These are phyloP conservation scores for Coemansia sp. DNA, from an alignment of 371 early-diverging fungal species.

Conservation along the genomic window DNA sequence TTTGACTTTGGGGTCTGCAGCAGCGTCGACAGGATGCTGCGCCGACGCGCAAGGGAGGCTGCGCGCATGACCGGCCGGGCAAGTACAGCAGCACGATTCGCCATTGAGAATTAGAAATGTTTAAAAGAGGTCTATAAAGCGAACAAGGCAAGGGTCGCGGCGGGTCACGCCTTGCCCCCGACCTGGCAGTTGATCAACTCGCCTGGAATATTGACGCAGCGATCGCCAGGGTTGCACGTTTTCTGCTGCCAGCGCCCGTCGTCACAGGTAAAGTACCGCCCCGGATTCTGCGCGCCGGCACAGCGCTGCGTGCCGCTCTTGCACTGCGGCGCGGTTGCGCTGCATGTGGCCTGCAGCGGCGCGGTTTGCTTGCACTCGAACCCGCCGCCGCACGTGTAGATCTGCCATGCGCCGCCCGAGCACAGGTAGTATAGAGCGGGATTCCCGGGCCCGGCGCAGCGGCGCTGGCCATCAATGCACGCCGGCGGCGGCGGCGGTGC, in stretches of 20 bases:
- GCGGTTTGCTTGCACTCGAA: conserved; percentile 27
- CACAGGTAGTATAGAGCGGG: conserved; percentile 38
- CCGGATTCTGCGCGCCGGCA: conserved; percentile 11
- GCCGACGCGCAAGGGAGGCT: neutral
- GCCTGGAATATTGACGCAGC: conserved; percentile 44
- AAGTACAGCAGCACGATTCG: neutral
- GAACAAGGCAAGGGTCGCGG: neutral
- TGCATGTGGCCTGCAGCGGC: conserved; percentile 33
- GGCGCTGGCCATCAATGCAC: conserved; percentile 36
- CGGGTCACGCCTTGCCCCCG: neutral
- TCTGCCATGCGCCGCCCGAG: conserved; percentile 28
- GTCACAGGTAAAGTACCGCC: conserved; percentile 20
- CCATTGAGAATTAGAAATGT: neutral
- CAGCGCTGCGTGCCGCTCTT: conserved; percentile 27
- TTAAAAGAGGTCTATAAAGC: neutral
- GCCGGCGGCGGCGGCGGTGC: conserved; percentile 13
- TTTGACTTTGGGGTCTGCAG: conserved; percentile 44
- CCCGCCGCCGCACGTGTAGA: conserved; percentile 44
- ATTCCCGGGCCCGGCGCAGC: conserved; percentile 26
- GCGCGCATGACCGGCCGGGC: neutral
- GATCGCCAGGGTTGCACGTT: conserved; percentile 29
- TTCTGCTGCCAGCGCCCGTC: conserved; percentile 31
- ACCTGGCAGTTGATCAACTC: conserved; percentile 38
- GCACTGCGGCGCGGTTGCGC: conserved; percentile 26
- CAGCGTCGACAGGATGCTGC: conserved; percentile 12